Evolutionary conservation across 441 rosid species (phyloP), one percentile per base, ranked within the genome.

Genomic region (Adansonia grandidieri): DNA sequence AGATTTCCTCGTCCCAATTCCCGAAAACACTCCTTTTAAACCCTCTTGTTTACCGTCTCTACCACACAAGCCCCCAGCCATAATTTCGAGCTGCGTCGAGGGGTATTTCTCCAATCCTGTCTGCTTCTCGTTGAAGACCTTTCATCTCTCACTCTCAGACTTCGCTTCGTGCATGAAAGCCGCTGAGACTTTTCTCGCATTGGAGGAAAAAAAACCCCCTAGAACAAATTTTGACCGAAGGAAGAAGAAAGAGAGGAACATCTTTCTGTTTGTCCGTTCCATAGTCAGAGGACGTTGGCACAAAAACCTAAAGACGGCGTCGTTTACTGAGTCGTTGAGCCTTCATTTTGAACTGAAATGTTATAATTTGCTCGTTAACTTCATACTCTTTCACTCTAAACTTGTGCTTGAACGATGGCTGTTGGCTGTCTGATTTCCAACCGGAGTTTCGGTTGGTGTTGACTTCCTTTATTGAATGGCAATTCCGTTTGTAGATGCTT

Each of bases 371-470:
- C 74, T 78, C 47, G 15, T 32, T 5, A 63, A 77, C 77, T 79
- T 85, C 73, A 9, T 24, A 14, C 40, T 57, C 44, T 9, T 32
- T 44, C 47, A 8, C 58, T 56, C 20, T 44, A 9, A 24, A 22
- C 24, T 65, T 47, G 9, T 62, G n/a, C 37, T n/a, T 62, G 15
- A 77, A 62, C 79, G 80, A 95, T 95, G 99, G 92, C 94, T 62
- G 87, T 92, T 79, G 97, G 95, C 76, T 83, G 91, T 81, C 86
- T 95, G 82, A 84, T 92, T 87, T 91, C 93, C 22, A 87, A 82
- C 86, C 88, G 91, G 81, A 84, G 84, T 84, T 88, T 90, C 83
- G 97, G 98, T 93, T 82, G 75, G 53, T 15, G 11, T 77, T 54
- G 8, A 11, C 19, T n/a, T 19, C 11, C 32, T 54, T 17, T 57